Evolutionary conservation across 75 land plant genomes (phyloP).

Genomic region (Picea glauca): DNA sequence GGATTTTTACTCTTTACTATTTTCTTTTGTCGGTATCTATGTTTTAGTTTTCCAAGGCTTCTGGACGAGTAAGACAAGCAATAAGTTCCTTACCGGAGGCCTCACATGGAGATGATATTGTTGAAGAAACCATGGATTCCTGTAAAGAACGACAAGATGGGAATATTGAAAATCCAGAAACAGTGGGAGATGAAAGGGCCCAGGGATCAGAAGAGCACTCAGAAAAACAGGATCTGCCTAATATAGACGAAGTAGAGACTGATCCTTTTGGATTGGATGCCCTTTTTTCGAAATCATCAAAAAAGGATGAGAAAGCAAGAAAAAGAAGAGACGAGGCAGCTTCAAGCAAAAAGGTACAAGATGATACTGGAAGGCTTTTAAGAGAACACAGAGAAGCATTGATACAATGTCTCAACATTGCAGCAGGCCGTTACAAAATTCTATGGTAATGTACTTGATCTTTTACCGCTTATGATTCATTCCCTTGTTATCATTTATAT

Average conservation of each 20-base stretch:
- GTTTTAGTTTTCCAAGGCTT: conserved; percentile 80
- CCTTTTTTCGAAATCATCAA: conserved; percentile 42
- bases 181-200: neutral
- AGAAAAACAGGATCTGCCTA: neutral
- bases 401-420: conserved; percentile 68
- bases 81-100: conserved; percentile 70
- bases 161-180: conserved; percentile 1
- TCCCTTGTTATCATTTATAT: neutral
- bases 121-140: conserved; percentile 31
- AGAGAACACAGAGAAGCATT: conserved; percentile 73
- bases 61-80: conserved; percentile 56
- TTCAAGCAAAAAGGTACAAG: conserved; percentile 43
- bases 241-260: conserved; percentile 29
- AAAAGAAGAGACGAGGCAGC: conserved; percentile 43
- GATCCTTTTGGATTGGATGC: conserved; percentile 96
- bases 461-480: neutral
- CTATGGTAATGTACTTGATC: conserved; percentile 48
- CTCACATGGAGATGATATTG: conserved; percentile 52
- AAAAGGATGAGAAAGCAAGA: conserved; percentile 58
- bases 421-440: conserved; percentile 68
- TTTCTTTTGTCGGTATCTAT: neutral
- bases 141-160: conserved; percentile 13
- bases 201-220: conserved; percentile 6
- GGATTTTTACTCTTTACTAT: neutral
- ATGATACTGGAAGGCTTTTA: conserved; percentile 54